Evolutionary conservation across 2,329 filamentous ascomycete species (phyloP).

Genomic region (Aspergillus transmontanensis): DNA sequence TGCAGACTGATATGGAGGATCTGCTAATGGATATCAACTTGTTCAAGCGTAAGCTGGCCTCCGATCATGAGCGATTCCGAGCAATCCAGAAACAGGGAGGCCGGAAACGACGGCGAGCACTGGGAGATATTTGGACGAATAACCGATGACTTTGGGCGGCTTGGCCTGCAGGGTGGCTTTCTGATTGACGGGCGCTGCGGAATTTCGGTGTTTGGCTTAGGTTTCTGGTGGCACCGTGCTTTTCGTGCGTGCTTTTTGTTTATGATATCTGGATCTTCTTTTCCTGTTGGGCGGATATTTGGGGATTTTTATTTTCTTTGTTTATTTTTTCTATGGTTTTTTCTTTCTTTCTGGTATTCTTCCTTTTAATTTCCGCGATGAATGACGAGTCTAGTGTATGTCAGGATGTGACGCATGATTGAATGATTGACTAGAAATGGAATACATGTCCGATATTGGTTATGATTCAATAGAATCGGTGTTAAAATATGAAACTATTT

Average conservation of each 20-base stretch:
- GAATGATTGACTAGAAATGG: background rate
- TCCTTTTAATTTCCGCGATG: slow-evolving; percentile 10
- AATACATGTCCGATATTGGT: background rate
- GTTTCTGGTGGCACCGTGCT: background rate
- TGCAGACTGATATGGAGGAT: slow-evolving; percentile 83
- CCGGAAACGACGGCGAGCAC: slow-evolving; percentile 34
- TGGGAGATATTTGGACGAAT: slow-evolving; percentile 33
- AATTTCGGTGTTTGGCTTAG: slow-evolving; percentile 1
- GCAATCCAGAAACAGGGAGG: slow-evolving; percentile 26
- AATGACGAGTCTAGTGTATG: slow-evolving; percentile 19
- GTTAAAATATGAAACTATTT: background rate
- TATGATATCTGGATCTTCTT: slow-evolving; percentile 3
- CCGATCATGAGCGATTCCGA: slow-evolving; percentile 61
- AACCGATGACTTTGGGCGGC: slow-evolving; percentile 21
- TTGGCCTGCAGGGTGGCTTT: slow-evolving; percentile 5
- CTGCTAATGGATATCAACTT: slow-evolving; percentile 77
- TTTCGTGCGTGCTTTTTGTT: background rate
- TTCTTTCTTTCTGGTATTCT: slow-evolving; percentile 3
- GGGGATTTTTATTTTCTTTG: background rate
- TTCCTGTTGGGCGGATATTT: slow-evolving; percentile 9
- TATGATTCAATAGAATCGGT: background rate
- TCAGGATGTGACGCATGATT: slow-evolving; percentile 13
- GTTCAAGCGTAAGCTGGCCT: slow-evolving; percentile 83
- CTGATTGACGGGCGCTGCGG: slow-evolving; percentile 4
- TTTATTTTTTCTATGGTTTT: background rate